Base-by-base conservation (phyloP, 345 rosid genomes). In the Aegle marmelos region DNA sequence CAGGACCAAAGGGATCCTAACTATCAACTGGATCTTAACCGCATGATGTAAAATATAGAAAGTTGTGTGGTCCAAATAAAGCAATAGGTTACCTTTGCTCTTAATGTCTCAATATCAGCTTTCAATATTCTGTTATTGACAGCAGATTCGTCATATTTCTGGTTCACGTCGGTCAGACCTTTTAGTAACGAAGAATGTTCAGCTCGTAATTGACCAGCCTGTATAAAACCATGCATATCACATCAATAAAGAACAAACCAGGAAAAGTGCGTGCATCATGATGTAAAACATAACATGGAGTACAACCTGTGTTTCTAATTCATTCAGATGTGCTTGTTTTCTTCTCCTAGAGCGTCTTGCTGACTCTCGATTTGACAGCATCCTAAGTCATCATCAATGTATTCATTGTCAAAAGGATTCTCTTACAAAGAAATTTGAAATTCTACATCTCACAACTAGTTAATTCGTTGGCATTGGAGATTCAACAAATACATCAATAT, bases 311-410 rank as follows among this genome's bases (percentile, higher is more conserved):
- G 86, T 81, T 86, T 94, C 98, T 17, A 93, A 92, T 80, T 97
- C 99, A 87, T 77, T 89, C 82, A 94, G 72, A 71, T 94, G 98
- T 48, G 85, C 98, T 70, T 92, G 98, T 77, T 94, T 96, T 85
- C 98, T 90, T 85, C 91, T 89, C 87, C 99, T 88, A 72, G 98
- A 97, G 24, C 98, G 98, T 79, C 98, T 91, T 56, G 99, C 98
- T 48, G 99, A 97, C 88, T 97, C 99, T 79, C 98, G 91, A 89
- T 97, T 97, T 59, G 99, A 97, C 83, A 82, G 84, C 98, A 93
- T 94, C 90, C 99, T 96, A 85, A 28, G 31, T 24, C 79, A 85
- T 68, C 78, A 76, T 54, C 74, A 82, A 71, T 36, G 58, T 59
- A 70, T 72, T 64, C 78, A 68, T 74, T 27, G 9, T 69, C 24